phyloP scores from a whole-genome alignment of 1,284 basidiomycete species.

The Ceratobasidium sp. region DNA sequence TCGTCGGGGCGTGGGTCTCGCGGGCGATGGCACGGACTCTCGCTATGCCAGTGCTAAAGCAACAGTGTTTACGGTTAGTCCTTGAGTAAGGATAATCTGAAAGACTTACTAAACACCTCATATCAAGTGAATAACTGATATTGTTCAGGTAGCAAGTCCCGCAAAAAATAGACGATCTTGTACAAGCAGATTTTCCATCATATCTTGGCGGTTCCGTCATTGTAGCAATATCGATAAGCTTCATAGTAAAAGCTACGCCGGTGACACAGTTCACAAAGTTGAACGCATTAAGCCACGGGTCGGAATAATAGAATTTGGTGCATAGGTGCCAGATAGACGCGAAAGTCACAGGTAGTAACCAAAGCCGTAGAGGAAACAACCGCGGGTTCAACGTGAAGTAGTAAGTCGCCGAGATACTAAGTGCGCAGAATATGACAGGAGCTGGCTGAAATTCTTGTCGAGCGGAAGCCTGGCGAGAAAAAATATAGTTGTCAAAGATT shows the following conservation, averaged over 20 bases:
- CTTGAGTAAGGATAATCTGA: not conserved
- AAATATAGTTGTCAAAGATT: not conserved
- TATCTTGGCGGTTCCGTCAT: slow-evolving; percentile 33
- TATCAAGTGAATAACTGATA: slow-evolving; percentile 18
- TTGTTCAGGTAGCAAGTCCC: not conserved
- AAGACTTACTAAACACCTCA: slow-evolving; percentile 23
- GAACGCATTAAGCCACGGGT: slow-evolving; percentile 38
- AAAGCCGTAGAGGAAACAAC: slow-evolving; percentile 23
- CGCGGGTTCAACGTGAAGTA: slow-evolving; percentile 31
- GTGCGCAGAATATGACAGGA: not conserved
- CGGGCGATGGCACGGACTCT: slow-evolving; percentile 14
- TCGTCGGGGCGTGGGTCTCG: slow-evolving; percentile 5
- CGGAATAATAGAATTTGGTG: slow-evolving; percentile 27
- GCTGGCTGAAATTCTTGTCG: slow-evolving; percentile 18
- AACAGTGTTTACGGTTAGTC: not conserved
- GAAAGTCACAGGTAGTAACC: slow-evolving; percentile 36
- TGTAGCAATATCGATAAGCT: slow-evolving; percentile 38
- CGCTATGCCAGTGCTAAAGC: slow-evolving; percentile 28
- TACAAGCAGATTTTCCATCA: not conserved
- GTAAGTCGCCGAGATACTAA: not conserved
- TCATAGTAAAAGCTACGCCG: slow-evolving; percentile 46
- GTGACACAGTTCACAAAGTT: slow-evolving; percentile 45
- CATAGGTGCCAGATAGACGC: slow-evolving; percentile 28
- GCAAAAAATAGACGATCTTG: not conserved
- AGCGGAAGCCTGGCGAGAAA: not conserved